Base-by-base conservation (phyloP, 805 yeast species). In the Hanseniaspora osmophila region DNA sequence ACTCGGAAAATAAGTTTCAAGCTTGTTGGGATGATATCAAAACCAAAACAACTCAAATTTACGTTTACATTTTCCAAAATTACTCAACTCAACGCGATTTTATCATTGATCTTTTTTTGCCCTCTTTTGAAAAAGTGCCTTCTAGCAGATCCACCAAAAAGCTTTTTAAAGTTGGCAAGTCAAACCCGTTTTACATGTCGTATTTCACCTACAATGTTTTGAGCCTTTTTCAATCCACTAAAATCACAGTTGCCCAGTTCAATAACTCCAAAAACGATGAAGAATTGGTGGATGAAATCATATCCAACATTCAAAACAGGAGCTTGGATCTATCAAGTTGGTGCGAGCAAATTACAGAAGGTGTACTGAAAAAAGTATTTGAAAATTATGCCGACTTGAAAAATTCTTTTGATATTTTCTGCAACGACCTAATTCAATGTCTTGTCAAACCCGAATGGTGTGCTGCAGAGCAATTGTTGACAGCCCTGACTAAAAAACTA, bases 101-200 rank as follows among this genome's bases (percentile, higher is more conserved):
- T 54, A 68, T 85, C 5, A 52, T 84, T 7, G 72, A 72, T 44
- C 92, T 85, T 55, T 52, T 82, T 2, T 52, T 80, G 11, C 60
- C 69, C 1, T 72, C 71, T 45, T 61, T 78, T 44, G 75, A 73
- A 41, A 67, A 64, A 18, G 52, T 78, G 2, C 74, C 83, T 0
- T 59, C 63, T 0, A 65, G 66, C 29, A 77, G 73, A 51, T 38
- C 58, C 0, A 57, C 53, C 15, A 56, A 50, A 44, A 57, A 50
- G 35, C 43, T 62, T 27, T 51, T 53, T 17, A 51, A 49, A 43
- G 37, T 58, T 1, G 49, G 48, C 7, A 43, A 35, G 11, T 38
- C 35, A 9, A 22, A 44, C 27, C 49, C 46, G 12, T 37, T 41
- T 4, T 55, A 44, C 40, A 50, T 57, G 7, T 52, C 62, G 1